Conservation (phyloP, 345 rosid species). For the Salix arbutifolia region DNA sequence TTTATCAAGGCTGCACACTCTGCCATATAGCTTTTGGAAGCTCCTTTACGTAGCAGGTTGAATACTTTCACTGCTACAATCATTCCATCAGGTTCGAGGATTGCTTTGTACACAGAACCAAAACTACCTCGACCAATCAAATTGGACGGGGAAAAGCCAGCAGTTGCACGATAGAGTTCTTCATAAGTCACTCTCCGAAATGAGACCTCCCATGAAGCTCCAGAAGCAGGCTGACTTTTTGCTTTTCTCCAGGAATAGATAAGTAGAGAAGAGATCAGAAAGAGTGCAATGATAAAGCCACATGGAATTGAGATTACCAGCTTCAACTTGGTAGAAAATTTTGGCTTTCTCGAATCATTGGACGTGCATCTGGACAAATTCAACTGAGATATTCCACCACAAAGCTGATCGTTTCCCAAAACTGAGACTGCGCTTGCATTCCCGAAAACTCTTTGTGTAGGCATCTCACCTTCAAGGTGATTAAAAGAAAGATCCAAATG, state of each 20-base stretch:
- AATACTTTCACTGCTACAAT: constrained; percentile 1
- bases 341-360: neutral
- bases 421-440: constrained; percentile 5
- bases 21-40: constrained; percentile 3
- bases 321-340: neutral
- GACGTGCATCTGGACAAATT: neutral
- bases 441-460: constrained; percentile 3
- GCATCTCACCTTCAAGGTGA: constrained; percentile 6
- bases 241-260: neutral
- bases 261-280: neutral
- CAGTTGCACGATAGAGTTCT: neutral
- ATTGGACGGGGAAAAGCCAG: constrained; percentile 1
- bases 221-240: neutral
- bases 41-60: neutral
- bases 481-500: constrained; percentile 2
- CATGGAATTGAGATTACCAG: neutral
- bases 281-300: neutral
- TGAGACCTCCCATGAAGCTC: neutral
- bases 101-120: neutral
- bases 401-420: constrained; percentile 1
- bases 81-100: neutral
- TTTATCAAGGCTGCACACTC: neutral
- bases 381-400: constrained; percentile 6
- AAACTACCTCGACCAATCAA: constrained; percentile 2
- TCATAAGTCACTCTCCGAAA: neutral